phyloP scores from a whole-genome alignment of 306 rosid species.

The Lathyrus oleraceus region DNA sequence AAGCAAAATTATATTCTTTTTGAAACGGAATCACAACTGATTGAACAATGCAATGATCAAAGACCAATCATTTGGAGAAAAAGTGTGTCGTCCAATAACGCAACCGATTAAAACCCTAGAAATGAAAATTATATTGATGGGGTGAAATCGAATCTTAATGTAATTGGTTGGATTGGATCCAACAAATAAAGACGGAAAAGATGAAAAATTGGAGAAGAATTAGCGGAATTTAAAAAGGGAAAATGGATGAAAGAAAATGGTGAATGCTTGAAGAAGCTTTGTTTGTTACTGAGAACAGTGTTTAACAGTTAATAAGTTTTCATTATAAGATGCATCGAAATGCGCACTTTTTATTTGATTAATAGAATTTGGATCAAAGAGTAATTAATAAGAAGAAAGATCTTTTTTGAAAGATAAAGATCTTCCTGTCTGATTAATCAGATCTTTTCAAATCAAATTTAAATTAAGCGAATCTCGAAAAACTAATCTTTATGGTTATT shows the following conservation, averaged over 20 bases:
- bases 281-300: too few species aligned
- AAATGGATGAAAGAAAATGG: conserved; percentile 22
- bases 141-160: conserved; percentile 16
- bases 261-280: not conserved
- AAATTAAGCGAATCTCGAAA: too few species aligned
- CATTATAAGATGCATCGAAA: too few species aligned
- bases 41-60: conserved; percentile 25
- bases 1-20: conserved; percentile 26
- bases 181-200: conserved; percentile 33
- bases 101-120: conserved; percentile 42
- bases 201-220: conserved; percentile 36
- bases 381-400: too few species aligned
- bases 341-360: too few species aligned
- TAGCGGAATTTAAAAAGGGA: not conserved
- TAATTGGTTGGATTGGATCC: conserved; percentile 23
- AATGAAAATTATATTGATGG: not conserved
- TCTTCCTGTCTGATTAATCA: too few species aligned
- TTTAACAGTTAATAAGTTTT: too few species aligned
- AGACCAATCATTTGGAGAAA: conserved; percentile 27
- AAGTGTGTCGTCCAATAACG: conserved; percentile 17
- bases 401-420: too few species aligned
- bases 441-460: too few species aligned
- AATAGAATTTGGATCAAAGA: too few species aligned
- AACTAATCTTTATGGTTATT: too few species aligned
- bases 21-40: conserved; percentile 18